Evolutionary conservation across 768 basidiomycete genomes (phyloP).

Genomic region (Lactifluus hygrophoroides): DNA sequence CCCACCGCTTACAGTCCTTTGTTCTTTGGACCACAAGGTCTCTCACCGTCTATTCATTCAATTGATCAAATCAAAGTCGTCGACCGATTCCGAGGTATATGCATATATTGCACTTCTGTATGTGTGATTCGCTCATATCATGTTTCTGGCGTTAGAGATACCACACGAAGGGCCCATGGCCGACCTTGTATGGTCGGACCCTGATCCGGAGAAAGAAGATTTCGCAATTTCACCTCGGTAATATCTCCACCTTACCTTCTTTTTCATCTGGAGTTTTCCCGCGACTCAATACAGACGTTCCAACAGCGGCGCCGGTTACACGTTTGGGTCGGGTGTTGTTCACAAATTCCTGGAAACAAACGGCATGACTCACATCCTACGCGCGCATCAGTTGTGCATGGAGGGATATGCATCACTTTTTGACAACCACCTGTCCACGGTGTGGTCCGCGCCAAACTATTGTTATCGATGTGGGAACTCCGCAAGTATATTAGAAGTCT

Average conservation of each 20-base stretch:
- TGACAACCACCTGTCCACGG: slow-evolving; percentile 90
- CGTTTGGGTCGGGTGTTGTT: slow-evolving; percentile 96
- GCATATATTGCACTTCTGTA: not conserved
- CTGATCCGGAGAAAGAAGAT: slow-evolving; percentile 98
- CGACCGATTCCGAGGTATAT: slow-evolving; percentile 87
- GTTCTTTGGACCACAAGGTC: slow-evolving; percentile 41
- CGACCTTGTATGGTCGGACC: slow-evolving; percentile 99
- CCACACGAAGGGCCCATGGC: slow-evolving; percentile 99
- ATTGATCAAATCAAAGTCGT: slow-evolving; percentile 99
- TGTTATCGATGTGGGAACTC: slow-evolving; percentile 98
- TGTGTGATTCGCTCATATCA: not conserved
- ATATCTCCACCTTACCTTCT: slow-evolving; percentile 19
- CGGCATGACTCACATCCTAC: slow-evolving; percentile 93
- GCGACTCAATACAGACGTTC: not conserved
- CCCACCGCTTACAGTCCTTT: not conserved
- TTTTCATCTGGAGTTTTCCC: slow-evolving; percentile 13
- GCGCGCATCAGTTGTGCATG: slow-evolving; percentile 99
- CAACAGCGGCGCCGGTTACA: slow-evolving; percentile 91
- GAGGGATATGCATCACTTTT: slow-evolving; percentile 98
- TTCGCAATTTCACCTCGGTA: slow-evolving; percentile 98
- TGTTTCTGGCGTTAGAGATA: slow-evolving; percentile 57
- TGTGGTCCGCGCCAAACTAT: slow-evolving; percentile 98
- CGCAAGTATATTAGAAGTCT: slow-evolving; percentile 92
- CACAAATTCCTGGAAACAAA: slow-evolving; percentile 96
- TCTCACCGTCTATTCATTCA: slow-evolving; percentile 96